Base-by-base conservation (phyloP, 805 yeast genomes). In the Candida nitratophila region DNA sequence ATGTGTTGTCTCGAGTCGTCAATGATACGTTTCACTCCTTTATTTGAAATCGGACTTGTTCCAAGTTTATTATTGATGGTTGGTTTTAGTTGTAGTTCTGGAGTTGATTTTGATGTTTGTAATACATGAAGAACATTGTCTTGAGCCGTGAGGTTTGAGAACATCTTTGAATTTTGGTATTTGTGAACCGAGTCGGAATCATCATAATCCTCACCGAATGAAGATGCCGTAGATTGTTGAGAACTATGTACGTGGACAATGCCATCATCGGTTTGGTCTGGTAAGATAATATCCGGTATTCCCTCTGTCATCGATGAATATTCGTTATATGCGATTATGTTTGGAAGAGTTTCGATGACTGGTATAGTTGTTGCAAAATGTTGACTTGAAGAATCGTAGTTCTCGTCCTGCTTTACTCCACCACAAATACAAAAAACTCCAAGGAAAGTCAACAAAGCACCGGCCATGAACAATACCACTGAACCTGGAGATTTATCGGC, bases 361-460 rank as follows among this genome's bases (percentile, higher is more conserved):
- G 27, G 27, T 24, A 24, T 10, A 7, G 10, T 24, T 6, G 27
- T 24, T 6, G 6, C 27, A 24, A 10, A 24, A 10, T 24, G 10
- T 24, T 24, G 27, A 24, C 10, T 24, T 24, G 27, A 24, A 24
- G 27, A 7, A 6, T 24, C 27, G 10, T 24, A 7, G 6, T 10
- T 24, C 27, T 16, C 35, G 17, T 36, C 29, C 6, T 11, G 9
- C 16, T 16, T 24, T 33, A 44, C 45, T 4, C 52, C 50, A 3
- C 56, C 57, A 43, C 57, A 55, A 15, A 70, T 67, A 29, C 61
- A 48, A 57, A 67, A 69, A 4, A 71, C 77, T 1, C 77, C 77
- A 7, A 54, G 42, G 39, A 71, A 65, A 0, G 72, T 64, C 16
- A 70, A 48, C 3, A 51, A 27, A 26, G 72, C 64, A 3, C 76